Conservation (phyloP, 805 yeast species). For the Starmerella stellata region DNA sequence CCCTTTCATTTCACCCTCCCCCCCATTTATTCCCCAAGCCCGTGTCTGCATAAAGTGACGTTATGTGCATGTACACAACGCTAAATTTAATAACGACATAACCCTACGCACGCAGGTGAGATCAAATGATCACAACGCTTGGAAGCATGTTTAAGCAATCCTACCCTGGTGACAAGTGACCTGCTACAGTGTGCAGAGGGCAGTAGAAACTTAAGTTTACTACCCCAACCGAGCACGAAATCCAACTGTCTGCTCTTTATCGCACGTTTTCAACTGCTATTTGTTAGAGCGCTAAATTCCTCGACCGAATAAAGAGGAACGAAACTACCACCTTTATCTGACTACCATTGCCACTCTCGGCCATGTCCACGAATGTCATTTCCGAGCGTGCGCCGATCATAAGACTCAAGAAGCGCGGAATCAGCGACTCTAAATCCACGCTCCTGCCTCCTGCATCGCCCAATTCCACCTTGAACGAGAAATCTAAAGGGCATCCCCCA, state of each 20-base stretch:
- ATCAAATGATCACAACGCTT: neutral
- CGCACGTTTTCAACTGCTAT: neutral
- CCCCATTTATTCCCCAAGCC: too few relatives aligned
- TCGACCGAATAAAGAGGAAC: neutral
- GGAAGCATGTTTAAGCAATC: neutral
- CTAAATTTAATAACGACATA: neutral
- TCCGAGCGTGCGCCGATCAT: neutral
- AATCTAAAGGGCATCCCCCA: slow-evolving; percentile 13
- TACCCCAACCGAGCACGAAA: too few relatives aligned
- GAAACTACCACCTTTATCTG: too few relatives aligned
- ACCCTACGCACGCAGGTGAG: neutral
- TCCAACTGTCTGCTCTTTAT: too few relatives aligned
- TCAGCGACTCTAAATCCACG: neutral
- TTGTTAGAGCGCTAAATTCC: neutral
- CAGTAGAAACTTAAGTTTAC: too few relatives aligned
- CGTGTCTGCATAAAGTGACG: too few relatives aligned
- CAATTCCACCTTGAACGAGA: neutral
- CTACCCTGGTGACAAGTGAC: neutral
- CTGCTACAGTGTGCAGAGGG: neutral
- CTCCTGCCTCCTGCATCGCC: neutral
- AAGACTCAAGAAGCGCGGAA: neutral
- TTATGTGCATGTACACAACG: neutral
- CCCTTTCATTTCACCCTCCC: too few relatives aligned
- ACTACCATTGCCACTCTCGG: too few relatives aligned
- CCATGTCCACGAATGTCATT: neutral